phyloP scores from a whole-genome alignment of 176 grass and related monocot genomes.

The Lolium rigidum region DNA sequence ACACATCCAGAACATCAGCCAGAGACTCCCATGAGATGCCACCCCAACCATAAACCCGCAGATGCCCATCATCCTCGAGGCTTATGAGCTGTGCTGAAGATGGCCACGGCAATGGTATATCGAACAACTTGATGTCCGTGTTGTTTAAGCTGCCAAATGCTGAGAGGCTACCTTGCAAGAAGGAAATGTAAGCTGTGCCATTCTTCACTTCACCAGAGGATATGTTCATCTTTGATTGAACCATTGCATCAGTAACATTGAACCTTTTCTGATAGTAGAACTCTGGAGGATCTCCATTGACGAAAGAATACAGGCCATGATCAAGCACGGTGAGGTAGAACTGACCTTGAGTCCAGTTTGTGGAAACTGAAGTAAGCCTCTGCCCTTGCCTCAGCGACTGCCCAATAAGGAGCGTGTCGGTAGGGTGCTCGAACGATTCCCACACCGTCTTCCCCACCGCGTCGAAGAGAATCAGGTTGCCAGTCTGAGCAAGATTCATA shows the following conservation, averaged over 20 bases:
- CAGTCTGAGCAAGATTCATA: constrained; percentile 52
- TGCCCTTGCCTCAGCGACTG: constrained; percentile 64
- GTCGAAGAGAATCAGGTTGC: constrained; percentile 69
- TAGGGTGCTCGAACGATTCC: constrained; percentile 67
- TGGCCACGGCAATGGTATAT: constrained; percentile 44
- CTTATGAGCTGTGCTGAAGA: constrained; percentile 62
- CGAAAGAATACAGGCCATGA: constrained; percentile 53
- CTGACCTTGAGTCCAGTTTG: constrained; percentile 57
- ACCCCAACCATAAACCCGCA: constrained; percentile 53
- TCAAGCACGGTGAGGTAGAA: constrained; percentile 55
- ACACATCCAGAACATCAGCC: constrained; percentile 49
- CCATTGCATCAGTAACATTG: constrained; percentile 37
- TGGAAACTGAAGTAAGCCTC: constrained; percentile 47
- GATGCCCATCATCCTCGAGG: constrained; percentile 65
- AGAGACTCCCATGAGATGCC: constrained; percentile 23
- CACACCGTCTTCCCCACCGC: constrained; percentile 48
- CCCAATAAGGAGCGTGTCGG: constrained; percentile 58
- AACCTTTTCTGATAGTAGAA: constrained; percentile 49
- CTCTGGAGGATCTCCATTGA: constrained; percentile 45
- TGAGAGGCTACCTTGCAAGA: constrained; percentile 57
- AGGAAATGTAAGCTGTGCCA: constrained; percentile 43
- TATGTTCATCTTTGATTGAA: constrained; percentile 47
- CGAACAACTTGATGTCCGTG: constrained; percentile 30
- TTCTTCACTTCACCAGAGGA: constrained; percentile 39
- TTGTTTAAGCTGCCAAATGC: constrained; percentile 43